These are phyloP conservation scores for Melanogaster broomeanus DNA, from an alignment of 768 basidiomycete genomes.

Conservation along the genomic window DNA sequence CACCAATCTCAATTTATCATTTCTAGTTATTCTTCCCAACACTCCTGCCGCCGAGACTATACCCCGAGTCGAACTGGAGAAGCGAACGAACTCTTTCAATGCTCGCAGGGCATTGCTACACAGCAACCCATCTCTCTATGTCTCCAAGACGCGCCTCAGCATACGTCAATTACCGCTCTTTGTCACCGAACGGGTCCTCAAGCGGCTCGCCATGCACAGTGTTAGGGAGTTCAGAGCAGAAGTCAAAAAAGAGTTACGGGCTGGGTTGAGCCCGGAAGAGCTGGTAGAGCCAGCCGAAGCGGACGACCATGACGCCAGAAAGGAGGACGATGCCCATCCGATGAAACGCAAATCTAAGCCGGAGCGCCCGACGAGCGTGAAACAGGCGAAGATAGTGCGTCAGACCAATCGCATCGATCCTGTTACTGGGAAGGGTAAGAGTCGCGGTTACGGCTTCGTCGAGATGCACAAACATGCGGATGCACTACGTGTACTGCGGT, in stretches of 20 bases:
- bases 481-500: conserved; percentile 86
- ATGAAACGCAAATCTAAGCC: conserved; percentile 22
- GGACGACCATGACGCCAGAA: conserved; percentile 28
- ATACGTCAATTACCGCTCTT: conserved; percentile 91
- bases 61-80: conserved; percentile 76
- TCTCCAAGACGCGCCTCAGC: conserved; percentile 92
- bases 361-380: conserved; percentile 53
- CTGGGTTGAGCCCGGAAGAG: conserved; percentile 74
- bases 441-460: conserved; percentile 94
- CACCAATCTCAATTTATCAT: background rate
- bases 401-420: conserved; percentile 88
- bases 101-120: conserved; percentile 81
- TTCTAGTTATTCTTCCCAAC: conserved; percentile 85
- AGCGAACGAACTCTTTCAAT: conserved; percentile 82
- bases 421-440: conserved; percentile 81
- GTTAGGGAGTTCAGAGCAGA: conserved; percentile 79
- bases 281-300: conserved; percentile 45
- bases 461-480: conserved; percentile 89
- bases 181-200: conserved; percentile 87
- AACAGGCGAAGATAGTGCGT: conserved; percentile 91
- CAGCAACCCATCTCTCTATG: conserved; percentile 90
- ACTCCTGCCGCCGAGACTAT: conserved; percentile 76
- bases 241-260: conserved; percentile 60
- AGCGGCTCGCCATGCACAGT: conserved; percentile 83
- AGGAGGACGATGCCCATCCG: conserved; percentile 20